Conservation (phyloP, 305 asterid species). For the Plantago coronopus region DNA sequence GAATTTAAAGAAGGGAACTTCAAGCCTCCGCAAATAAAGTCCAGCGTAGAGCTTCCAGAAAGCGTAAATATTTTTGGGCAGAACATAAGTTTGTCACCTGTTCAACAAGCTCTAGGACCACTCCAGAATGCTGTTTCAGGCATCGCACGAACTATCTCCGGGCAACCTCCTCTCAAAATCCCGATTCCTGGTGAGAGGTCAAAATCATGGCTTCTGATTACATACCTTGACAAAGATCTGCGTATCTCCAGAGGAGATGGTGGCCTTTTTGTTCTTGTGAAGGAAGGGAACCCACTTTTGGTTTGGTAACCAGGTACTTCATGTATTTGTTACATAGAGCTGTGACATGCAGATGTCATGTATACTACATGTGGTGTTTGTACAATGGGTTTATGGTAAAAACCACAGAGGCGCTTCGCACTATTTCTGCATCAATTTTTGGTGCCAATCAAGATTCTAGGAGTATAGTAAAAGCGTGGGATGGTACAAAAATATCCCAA, state of each 20-base stretch:
- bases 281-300: conserved; percentile 84
- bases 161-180: conserved; percentile 79
- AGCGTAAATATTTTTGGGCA: conserved; percentile 67
- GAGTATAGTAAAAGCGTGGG: not conserved
- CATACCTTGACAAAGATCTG: conserved; percentile 83
- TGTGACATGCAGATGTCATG: conserved; percentile 2
- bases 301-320: conserved; percentile 40
- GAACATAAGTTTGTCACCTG: conserved; percentile 56
- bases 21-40: conserved; percentile 85
- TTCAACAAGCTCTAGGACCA: conserved; percentile 68
- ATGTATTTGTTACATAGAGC: conserved; percentile 11
- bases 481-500: not conserved
- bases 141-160: conserved; percentile 62
- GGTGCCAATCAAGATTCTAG: not conserved
- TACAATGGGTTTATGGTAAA: not conserved
- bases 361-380: conserved; percentile 16
- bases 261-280: conserved; percentile 89
- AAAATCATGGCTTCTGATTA: conserved; percentile 73
- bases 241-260: conserved; percentile 96
- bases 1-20: conserved; percentile 82
- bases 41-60: conserved; percentile 73
- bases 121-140: conserved; percentile 59
- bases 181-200: conserved; percentile 78
- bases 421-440: not conserved
- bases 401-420: not conserved